Percentiles rank a stretch among this genome's conserved stretches.
Evolutionary conservation across 805 yeast genomes (phyloP).

Genomic region (Wickerhamiella slavikovae): DNA sequence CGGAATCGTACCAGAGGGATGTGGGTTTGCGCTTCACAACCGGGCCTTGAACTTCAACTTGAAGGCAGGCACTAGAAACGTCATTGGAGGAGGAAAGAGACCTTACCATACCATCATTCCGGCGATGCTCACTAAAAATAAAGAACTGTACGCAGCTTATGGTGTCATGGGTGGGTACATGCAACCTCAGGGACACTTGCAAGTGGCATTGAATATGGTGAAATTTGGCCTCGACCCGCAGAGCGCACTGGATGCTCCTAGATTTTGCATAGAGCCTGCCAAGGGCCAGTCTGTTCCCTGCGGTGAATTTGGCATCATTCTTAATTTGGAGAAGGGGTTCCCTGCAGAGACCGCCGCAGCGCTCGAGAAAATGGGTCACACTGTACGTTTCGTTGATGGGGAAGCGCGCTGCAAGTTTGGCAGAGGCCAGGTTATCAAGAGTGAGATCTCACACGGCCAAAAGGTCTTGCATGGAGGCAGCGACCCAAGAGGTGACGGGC

Average conservation of each 20-base stretch:
- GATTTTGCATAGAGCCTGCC: slow-evolving; percentile 42
- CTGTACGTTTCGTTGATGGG: slow-evolving; percentile 25
- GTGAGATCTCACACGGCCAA: slow-evolving; percentile 19
- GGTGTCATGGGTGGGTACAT: slow-evolving; percentile 80
- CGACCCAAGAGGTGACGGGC: slow-evolving; percentile 75
- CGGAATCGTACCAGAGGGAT: slow-evolving; percentile 35
- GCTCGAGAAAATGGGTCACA: slow-evolving; percentile 37
- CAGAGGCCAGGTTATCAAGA: slow-evolving; percentile 45
- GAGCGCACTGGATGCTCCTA: slow-evolving; percentile 53
- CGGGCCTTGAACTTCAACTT: slow-evolving; percentile 60
- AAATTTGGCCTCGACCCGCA: slow-evolving; percentile 50
- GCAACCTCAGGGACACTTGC: slow-evolving; percentile 75
- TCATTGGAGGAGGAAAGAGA: slow-evolving; percentile 46
- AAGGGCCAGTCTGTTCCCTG: slow-evolving; percentile 46
- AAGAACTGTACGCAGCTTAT: slow-evolving; percentile 42
- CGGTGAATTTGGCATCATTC: slow-evolving; percentile 34
- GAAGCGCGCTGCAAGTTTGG: slow-evolving; percentile 30
- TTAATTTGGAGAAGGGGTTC: slow-evolving; percentile 47
- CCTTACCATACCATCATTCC: slow-evolving; percentile 76
- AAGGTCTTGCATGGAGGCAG: slow-evolving; percentile 49
- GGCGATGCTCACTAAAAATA: slow-evolving; percentile 41
- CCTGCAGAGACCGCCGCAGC: slow-evolving; percentile 24
- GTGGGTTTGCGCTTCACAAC: slow-evolving; percentile 54
- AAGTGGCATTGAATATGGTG: slow-evolving; percentile 45
- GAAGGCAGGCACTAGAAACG: slow-evolving; percentile 34